Percentiles rank a stretch among this genome's conserved stretches.
Evolutionary conservation across 2,329 filamentous ascomycete species (phyloP).

Genomic region (Huntiella omanensis): DNA sequence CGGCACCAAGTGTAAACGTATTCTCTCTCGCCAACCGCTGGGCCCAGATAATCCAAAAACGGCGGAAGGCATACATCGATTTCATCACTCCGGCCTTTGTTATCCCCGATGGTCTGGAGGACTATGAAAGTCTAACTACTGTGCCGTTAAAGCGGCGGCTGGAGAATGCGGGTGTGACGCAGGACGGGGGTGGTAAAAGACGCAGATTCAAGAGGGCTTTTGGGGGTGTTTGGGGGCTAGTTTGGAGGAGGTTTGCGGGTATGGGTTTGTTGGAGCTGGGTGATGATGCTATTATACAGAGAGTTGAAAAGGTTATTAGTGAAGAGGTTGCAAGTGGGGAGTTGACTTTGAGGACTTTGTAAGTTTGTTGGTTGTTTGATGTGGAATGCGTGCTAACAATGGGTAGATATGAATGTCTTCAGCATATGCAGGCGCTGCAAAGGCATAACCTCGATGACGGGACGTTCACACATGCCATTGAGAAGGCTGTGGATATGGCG

Average conservation of each 20-base stretch:
- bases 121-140: conserved; percentile 13
- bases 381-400: no score
- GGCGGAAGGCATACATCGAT: conserved; percentile 5
- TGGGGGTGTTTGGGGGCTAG: background rate
- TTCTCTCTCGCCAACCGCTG: conserved; percentile 5
- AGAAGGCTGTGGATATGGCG: no score
- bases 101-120: conserved; percentile 20
- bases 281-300: no score
- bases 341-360: no score
- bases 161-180: background rate
- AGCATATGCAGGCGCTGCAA: no score
- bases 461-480: no score
- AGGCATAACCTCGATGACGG: no score
- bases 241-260: background rate
- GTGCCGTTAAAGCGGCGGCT: conserved; percentile 4
- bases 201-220: conserved; percentile 8
- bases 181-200: background rate
- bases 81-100: conserved; percentile 19
- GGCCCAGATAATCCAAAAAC: conserved; percentile 5
- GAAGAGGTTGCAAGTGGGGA: no score
- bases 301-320: no score
- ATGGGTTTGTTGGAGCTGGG: no score
- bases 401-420: no score
- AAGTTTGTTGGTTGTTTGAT: no score
- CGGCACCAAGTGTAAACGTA: conserved; percentile 2